phyloP scores from a whole-genome alignment of 1,284 basidiomycete species.

The Trichosporon faecale region DNA sequence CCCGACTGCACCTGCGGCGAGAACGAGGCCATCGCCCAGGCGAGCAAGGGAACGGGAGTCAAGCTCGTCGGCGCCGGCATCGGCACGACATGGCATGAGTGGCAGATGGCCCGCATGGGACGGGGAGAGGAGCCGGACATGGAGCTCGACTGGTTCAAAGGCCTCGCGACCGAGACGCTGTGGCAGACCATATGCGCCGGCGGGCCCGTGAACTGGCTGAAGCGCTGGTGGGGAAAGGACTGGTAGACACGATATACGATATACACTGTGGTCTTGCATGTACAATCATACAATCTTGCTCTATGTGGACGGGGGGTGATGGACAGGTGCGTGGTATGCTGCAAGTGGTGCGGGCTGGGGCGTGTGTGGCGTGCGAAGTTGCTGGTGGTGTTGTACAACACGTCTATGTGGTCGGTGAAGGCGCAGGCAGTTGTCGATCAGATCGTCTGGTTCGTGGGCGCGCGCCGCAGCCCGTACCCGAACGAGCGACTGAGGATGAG shows the following conservation, averaged over 20 bases:
- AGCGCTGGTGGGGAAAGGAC: constrained; percentile 16
- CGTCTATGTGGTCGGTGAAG: neutral
- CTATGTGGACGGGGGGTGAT: neutral
- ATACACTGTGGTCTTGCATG: neutral
- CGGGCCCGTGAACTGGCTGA: constrained; percentile 28
- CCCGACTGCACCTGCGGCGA: neutral
- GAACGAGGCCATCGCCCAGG: neutral
- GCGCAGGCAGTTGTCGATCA: neutral
- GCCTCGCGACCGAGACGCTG: constrained; percentile 30
- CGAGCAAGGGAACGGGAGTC: constrained; percentile 22
- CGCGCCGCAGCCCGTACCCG: neutral
- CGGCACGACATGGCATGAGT: constrained; percentile 48
- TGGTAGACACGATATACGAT: constrained; percentile 4
- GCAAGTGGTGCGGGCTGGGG: neutral
- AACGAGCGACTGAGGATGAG: neutral
- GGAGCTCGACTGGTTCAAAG: constrained; percentile 35
- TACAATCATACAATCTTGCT: neutral
- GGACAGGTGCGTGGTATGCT: neutral
- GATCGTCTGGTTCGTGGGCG: neutral
- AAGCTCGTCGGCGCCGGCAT: constrained; percentile 46
- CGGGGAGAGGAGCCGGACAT: constrained; percentile 40
- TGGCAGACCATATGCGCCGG: constrained; percentile 38
- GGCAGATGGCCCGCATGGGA: constrained; percentile 45
- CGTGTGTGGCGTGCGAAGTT: neutral
- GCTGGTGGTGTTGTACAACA: neutral